phyloP scores from a whole-genome alignment of 2,329 filamentous ascomycete genomes.

The Pseudocercospora pini-densiflorae region DNA sequence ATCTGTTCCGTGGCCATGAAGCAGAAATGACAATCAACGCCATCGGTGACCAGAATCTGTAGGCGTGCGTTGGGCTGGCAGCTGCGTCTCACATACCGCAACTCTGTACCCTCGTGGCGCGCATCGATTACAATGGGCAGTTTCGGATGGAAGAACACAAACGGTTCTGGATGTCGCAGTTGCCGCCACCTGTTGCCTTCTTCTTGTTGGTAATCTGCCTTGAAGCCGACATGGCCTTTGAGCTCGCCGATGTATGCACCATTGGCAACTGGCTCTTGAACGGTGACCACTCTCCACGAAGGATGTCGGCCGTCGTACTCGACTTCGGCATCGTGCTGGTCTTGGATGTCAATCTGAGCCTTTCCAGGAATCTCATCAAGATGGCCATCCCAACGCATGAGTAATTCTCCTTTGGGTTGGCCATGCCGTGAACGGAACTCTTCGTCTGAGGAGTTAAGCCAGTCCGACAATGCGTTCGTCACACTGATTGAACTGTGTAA shows the following conservation, averaged over 20 bases:
- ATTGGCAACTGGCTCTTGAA: slow-evolving; percentile 55
- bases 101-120: slow-evolving; percentile 79
- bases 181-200: slow-evolving; percentile 52
- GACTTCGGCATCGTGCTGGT: slow-evolving; percentile 54
- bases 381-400: slow-evolving; percentile 62
- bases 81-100: slow-evolving; percentile 89
- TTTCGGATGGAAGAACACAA: slow-evolving; percentile 73
- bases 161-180: slow-evolving; percentile 56
- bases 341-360: slow-evolving; percentile 58
- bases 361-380: slow-evolving; percentile 60
- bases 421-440: slow-evolving; percentile 45
- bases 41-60: slow-evolving; percentile 80
- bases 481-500: slow-evolving; percentile 77
- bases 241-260: slow-evolving; percentile 70
- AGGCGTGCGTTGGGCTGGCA: slow-evolving; percentile 88
- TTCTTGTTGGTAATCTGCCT: slow-evolving; percentile 53
- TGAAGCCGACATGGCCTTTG: slow-evolving; percentile 60
- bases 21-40: slow-evolving; percentile 88
- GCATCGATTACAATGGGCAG: slow-evolving; percentile 94
- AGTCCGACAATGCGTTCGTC: slow-evolving; percentile 73
- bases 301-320: slow-evolving; percentile 62
- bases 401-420: slow-evolving; percentile 67
- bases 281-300: slow-evolving; percentile 71
- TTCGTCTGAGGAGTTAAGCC: slow-evolving; percentile 75
- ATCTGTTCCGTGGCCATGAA: slow-evolving; percentile 83